Percentiles rank a stretch among this genome's conserved stretches.
Evolutionary conservation across 2,329 filamentous ascomycete genomes (phyloP).

Genomic region (Apiospora malaysiana): DNA sequence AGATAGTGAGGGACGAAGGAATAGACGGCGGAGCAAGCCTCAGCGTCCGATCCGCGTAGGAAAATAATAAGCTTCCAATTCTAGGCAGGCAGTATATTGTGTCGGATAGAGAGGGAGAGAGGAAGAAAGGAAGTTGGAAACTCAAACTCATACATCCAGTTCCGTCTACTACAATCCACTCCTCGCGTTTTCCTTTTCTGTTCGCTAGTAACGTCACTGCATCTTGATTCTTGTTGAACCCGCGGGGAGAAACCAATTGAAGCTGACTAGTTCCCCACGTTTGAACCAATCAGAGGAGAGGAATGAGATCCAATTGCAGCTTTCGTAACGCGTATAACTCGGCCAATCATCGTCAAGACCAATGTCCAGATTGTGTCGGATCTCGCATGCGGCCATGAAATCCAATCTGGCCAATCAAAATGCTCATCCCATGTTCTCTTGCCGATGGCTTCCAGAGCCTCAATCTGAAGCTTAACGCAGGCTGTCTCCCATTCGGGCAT

Average conservation of each 20-base stretch:
- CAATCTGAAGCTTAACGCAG: too few relatives aligned
- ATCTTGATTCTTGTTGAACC: too few relatives aligned
- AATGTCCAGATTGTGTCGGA: neutral
- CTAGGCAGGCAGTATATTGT: neutral
- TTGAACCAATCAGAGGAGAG: neutral
- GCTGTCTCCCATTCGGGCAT: too few relatives aligned
- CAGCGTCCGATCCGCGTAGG: neutral
- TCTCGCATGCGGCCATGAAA: neutral
- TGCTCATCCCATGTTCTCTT: too few relatives aligned
- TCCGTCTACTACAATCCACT: neutral
- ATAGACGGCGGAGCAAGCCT: neutral
- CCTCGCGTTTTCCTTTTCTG: too few relatives aligned
- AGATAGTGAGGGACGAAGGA: neutral
- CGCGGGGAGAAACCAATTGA: neutral
- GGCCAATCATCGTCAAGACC: neutral
- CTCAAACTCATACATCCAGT: neutral
- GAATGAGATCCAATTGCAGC: neutral
- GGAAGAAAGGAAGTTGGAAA: neutral
- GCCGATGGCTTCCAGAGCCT: too few relatives aligned
- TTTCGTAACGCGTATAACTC: neutral
- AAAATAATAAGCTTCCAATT: neutral
- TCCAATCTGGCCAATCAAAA: too few relatives aligned
- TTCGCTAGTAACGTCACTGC: too few relatives aligned
- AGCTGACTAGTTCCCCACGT: neutral
- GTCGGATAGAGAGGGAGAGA: too few relatives aligned